Evolutionary conservation across 2,329 filamentous ascomycete species (phyloP), one percentile per base, ranked within the genome.

Genomic region (Fusarium xyrophilum): DNA sequence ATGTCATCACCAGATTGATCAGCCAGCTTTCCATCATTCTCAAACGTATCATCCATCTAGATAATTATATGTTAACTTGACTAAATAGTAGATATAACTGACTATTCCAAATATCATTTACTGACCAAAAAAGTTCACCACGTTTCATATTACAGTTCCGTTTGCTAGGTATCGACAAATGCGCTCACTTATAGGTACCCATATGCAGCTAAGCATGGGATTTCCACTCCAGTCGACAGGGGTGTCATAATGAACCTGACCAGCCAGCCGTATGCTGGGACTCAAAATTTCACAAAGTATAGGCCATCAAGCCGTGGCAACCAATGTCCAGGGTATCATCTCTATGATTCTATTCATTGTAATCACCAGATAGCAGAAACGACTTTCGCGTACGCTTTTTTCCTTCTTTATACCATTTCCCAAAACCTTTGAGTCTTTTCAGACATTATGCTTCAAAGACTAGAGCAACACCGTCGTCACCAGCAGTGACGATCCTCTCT

Each of bases 401-500:
- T 44, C 51, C 43, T n/a, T 65, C 60, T 63, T 61, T 65, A 40
- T 60, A 52, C 36, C 46, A 46, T 63, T 63, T 48, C 43, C 59
- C 43, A 54, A 44, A 56, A 36, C 28, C 48, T 28, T 54, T 60
- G 35, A 56, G 57, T 57, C 17, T 43, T 40, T 23, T 51, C 52
- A 56, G 54, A 53, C 25, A 55, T 63, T 60, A 70, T n/a, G 84
- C 83, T 76, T 90, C 87, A 76, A 92, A 93, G 3, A 93, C 86
- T 73, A 93, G 77, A 30, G 88, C 83, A 28, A 92, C 78, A 10
- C 87, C 86, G 76, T 99, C 96, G 80, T 99, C 96, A 27, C 96
- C 96, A 4, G 93, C 96, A 9, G 96, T 98, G 7, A 97, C 86
- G 50, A 98, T 83, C 69, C 89, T 85, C 78, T 89, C 87, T 1